Conservation (phyloP, 257 asterid species). For the Solanum piurae region DNA sequence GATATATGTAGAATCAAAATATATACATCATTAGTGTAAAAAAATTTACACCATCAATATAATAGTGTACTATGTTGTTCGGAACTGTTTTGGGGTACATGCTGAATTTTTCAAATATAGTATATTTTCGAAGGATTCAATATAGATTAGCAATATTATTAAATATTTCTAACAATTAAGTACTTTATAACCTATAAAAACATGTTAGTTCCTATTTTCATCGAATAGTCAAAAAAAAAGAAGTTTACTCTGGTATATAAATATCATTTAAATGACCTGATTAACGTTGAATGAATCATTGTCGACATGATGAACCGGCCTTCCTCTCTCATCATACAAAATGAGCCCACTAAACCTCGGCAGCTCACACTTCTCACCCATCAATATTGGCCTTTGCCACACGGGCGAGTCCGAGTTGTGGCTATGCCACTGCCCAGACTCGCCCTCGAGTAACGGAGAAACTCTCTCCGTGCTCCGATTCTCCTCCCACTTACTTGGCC, state of each 20-base stretch:
- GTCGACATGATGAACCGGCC: conserved; percentile 31
- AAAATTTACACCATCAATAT: neutral
- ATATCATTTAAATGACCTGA: conserved; percentile 7
- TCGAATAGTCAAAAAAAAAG: neutral
- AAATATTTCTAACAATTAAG: no score
- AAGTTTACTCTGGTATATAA: no score
- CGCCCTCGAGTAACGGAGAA: conserved; percentile 14
- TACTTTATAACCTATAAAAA: neutral
- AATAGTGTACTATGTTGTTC: neutral
- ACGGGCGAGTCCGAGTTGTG: conserved; percentile 56
- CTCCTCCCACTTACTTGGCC: conserved; percentile 32
- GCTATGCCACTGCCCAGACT: conserved; percentile 22
- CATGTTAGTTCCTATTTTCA: neutral
- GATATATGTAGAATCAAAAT: neutral
- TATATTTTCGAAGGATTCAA: neutral
- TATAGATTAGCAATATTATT: neutral
- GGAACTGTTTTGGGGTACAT: fast-evolving
- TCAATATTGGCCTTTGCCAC: conserved; percentile 80
- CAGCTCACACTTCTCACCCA: conserved; percentile 86
- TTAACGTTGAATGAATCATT: neutral
- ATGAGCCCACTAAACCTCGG: conserved; percentile 85
- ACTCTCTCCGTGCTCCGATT: conserved; percentile 4
- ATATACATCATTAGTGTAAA: neutral
- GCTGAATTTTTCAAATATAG: no score
- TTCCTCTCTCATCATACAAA: conserved; percentile 63